Conservation (phyloP, 768 basidiomycete species). For the Boletus subparvulus region DNA sequence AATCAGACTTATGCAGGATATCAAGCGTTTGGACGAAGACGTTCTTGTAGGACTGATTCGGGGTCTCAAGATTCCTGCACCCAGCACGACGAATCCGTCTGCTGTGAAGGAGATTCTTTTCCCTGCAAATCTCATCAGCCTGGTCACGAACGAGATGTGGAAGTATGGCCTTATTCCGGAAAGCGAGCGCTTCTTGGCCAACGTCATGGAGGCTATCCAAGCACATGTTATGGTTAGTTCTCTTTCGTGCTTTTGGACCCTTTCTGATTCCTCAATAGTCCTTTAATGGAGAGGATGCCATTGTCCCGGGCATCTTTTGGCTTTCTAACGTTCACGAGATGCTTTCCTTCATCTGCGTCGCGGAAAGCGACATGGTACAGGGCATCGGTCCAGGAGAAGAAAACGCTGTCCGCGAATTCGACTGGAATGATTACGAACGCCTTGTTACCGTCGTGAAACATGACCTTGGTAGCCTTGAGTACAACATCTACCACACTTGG, state of each 20-base stretch:
- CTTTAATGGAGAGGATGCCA: constrained; percentile 90
- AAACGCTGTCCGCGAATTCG: constrained; percentile 85
- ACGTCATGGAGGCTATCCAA: constrained; percentile 98
- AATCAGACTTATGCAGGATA: constrained; percentile 88
- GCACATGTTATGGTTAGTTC: constrained; percentile 91
- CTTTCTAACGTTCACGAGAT: constrained; percentile 99
- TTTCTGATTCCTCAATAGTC: constrained; percentile 47
- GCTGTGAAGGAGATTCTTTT: constrained; percentile 96
- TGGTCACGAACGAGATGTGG: constrained; percentile 99
- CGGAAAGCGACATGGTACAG: constrained; percentile 98
- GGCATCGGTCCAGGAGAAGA: constrained; percentile 97
- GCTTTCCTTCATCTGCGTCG: constrained; percentile 97
- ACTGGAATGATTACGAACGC: constrained; percentile 96
- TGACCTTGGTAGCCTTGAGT: constrained; percentile 96
- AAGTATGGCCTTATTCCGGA: constrained; percentile 96
- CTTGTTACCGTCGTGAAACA: constrained; percentile 98
- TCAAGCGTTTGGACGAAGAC: constrained; percentile 89
- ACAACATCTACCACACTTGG: constrained; percentile 99
- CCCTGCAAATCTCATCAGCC: constrained; percentile 96
- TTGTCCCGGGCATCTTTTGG: constrained; percentile 98
- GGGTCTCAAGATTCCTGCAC: constrained; percentile 89
- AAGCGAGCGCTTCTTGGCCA: constrained; percentile 96
- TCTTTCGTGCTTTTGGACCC: not conserved
- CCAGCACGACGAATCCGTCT: constrained; percentile 88
- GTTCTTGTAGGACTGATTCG: constrained; percentile 87